Evolutionary conservation across 1,284 basidiomycete species (phyloP).

Genomic region (Ganoderma lucidum): DNA sequence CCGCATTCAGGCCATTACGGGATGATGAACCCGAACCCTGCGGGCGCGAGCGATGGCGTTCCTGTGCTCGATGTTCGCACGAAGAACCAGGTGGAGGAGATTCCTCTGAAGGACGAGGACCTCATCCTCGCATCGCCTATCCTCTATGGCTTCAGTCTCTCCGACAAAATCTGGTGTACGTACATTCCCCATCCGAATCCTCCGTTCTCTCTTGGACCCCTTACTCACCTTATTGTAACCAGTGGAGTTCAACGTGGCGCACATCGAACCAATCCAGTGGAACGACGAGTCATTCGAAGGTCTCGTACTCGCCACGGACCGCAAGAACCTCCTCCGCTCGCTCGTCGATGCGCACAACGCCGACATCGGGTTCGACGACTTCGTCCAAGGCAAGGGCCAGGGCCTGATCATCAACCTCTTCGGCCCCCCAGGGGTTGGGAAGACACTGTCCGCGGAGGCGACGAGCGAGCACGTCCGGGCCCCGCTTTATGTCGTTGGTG

Average conservation of each 20-base stretch:
- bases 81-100: constrained; percentile 13
- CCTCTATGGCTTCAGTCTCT: constrained; percentile 65
- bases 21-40: background rate
- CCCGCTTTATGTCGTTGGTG: constrained; percentile 66
- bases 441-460: constrained; percentile 61
- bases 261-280: constrained; percentile 60
- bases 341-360: constrained; percentile 64
- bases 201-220: no score
- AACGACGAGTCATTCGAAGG: constrained; percentile 63
- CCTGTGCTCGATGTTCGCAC: constrained; percentile 22
- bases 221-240: background rate
- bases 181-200: constrained; percentile 13
- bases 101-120: constrained; percentile 39
- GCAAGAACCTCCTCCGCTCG: constrained; percentile 62
- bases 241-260: constrained; percentile 66
- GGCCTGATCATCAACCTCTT: constrained; percentile 68
- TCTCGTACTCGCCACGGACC: constrained; percentile 59
- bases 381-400: constrained; percentile 68
- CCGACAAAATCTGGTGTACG: constrained; percentile 67
- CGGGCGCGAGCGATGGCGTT: constrained; percentile 2
- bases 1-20: background rate
- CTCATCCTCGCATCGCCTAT: constrained; percentile 62
- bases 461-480: constrained; percentile 65
- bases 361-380: constrained; percentile 64
- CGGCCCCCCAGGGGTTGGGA: constrained; percentile 67